These are phyloP conservation scores for Gracilariopsis chorda DNA, from an alignment of 23 red algal species.

Conservation along the genomic window DNA sequence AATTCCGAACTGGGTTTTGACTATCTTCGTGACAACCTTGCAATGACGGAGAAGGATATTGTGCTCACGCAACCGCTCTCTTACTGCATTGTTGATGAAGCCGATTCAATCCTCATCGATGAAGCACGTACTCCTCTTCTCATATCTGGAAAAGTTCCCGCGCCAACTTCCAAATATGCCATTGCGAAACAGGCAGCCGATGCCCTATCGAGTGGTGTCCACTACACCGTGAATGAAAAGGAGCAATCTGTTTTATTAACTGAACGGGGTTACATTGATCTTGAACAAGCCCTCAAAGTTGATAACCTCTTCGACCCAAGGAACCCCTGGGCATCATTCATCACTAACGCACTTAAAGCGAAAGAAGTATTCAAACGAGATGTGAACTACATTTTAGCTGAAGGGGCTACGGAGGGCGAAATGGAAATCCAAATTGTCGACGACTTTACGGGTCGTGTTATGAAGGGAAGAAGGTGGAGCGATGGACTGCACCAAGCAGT, in stretches of 20 bases:
- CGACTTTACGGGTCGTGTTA: constrained; percentile 88
- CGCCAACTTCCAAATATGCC: constrained; percentile 68
- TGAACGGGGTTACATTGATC: constrained; percentile 67
- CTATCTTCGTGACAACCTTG: constrained; percentile 95
- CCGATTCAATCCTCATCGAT: constrained; percentile 96
- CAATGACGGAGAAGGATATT: constrained; percentile 66
- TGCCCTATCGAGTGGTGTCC: constrained; percentile 38
- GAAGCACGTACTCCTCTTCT: constrained; percentile 98
- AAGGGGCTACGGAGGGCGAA: background rate
- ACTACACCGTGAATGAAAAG: constrained; percentile 94
- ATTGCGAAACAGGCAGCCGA: constrained; percentile 69
- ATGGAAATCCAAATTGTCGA: constrained; percentile 88
- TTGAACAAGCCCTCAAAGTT: constrained; percentile 81
- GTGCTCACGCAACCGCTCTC: constrained; percentile 69
- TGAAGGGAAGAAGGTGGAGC: constrained; percentile 91
- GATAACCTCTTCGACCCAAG: constrained; percentile 65
- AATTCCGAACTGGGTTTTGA: constrained; percentile 99
- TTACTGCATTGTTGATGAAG: constrained; percentile 96
- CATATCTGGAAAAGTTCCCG: constrained; percentile 74
- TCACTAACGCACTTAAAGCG: constrained; percentile 93
- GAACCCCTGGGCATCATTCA: constrained; percentile 85
- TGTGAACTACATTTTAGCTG: constrained; percentile 86
- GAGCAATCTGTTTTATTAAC: constrained; percentile 89
- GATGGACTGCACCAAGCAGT: constrained; percentile 97
- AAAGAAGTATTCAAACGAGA: constrained; percentile 92